Evolutionary conservation across 1,139 yeast genomes (phyloP).

Genomic region (Pichia sp.): DNA sequence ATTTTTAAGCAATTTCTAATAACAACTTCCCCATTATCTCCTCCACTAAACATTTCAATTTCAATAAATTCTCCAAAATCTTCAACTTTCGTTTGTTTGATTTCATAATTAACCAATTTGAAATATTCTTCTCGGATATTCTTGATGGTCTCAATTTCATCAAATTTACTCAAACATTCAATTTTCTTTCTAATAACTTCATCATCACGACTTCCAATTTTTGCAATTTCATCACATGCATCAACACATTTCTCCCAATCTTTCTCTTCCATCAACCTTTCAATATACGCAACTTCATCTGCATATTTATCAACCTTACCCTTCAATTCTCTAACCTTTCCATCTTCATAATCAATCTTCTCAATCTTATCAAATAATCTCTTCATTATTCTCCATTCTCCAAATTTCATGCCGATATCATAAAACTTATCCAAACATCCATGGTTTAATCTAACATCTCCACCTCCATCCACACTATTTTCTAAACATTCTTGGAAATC

Average conservation of each 20-base stretch:
- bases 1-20: slow-evolving; percentile 51
- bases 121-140: slow-evolving; percentile 21
- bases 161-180: slow-evolving; percentile 13
- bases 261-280: neutral
- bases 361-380: neutral
- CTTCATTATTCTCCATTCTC: neutral
- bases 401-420: neutral
- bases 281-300: neutral
- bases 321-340: neutral
- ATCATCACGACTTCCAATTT: slow-evolving; percentile 27
- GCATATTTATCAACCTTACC: neutral
- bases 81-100: slow-evolving; percentile 14
- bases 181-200: slow-evolving; percentile 27
- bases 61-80: slow-evolving; percentile 22
- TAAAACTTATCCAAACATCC: slow-evolving; percentile 27
- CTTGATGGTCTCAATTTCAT: slow-evolving; percentile 11
- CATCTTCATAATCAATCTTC: neutral
- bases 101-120: slow-evolving; percentile 18
- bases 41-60: slow-evolving; percentile 19
- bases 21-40: slow-evolving; percentile 21
- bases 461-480: slow-evolving; percentile 15
- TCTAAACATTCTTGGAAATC: slow-evolving; percentile 41
- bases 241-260: slow-evolving; percentile 27
- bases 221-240: slow-evolving; percentile 22
- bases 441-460: slow-evolving; percentile 31